Evolutionary conservation across 148 eudicot species (phyloP).

Genomic region (Pharnaceum exiguum): DNA sequence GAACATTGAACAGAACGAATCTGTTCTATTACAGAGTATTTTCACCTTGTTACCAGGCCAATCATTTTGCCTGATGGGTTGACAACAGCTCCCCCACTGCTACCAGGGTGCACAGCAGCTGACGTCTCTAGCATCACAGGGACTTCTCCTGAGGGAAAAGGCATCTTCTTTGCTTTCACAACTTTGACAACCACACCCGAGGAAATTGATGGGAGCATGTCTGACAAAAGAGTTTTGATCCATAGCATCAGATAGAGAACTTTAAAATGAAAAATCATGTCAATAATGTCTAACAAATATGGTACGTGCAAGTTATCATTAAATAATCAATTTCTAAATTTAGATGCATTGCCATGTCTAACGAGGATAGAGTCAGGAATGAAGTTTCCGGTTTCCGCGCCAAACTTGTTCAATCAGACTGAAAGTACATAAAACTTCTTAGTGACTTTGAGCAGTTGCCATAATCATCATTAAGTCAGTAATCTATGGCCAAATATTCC

Average conservation of each 20-base stretch:
- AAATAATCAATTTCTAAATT: no score
- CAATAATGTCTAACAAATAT: not conserved
- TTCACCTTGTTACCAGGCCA: conserved; percentile 95
- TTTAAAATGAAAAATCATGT: not conserved
- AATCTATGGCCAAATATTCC: no score
- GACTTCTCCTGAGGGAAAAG: conserved; percentile 19
- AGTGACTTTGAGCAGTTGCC: no score
- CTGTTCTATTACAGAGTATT: conserved; percentile 33
- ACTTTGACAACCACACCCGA: conserved; percentile 87
- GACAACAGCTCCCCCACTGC: conserved; percentile 92
- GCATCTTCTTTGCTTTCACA: conserved; percentile 44
- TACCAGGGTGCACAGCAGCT: conserved; percentile 97
- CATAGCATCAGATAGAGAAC: not conserved
- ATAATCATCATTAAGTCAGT: no score
- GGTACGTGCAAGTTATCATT: no score
- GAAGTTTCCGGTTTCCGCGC: no score
- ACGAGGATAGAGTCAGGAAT: no score
- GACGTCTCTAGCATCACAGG: conserved; percentile 97
- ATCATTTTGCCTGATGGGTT: conserved; percentile 77
- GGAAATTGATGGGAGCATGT: conserved; percentile 66
- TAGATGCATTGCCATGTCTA: no score
- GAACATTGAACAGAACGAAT: no score
- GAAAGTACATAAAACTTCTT: no score
- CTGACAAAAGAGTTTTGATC: conserved; percentile 30
- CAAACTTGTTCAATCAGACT: no score